These are phyloP conservation scores for Dioscorea dumetorum DNA, from an alignment of 106 monocot genomes.

Conservation along the genomic window DNA sequence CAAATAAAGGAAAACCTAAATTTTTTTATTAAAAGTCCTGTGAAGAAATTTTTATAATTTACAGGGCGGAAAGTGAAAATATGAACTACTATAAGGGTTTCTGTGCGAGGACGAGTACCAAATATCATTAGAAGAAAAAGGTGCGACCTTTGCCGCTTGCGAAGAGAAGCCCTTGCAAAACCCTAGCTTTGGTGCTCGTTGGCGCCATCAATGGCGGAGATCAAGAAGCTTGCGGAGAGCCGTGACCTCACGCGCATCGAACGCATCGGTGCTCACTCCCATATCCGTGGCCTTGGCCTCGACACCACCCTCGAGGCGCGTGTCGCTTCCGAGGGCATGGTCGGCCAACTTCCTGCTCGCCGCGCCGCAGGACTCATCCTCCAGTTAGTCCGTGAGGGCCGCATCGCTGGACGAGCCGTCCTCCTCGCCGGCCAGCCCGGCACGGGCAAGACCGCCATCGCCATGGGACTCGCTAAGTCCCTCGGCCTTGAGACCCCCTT, in stretches of 20 bases:
- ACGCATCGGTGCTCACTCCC: conserved; percentile 70
- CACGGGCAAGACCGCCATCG: conserved; percentile 87
- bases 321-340: conserved; percentile 56
- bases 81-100: no score
- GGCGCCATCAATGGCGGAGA: conserved; percentile 28
- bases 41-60: no score
- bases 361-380: conserved; percentile 53
- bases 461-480: conserved; percentile 88
- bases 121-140: no score
- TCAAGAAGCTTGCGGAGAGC: conserved; percentile 47
- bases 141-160: no score
- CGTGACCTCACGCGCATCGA: conserved; percentile 64
- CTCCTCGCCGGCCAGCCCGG: conserved; percentile 96
- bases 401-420: conserved; percentile 75
- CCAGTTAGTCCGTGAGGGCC: conserved; percentile 40
- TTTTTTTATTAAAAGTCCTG: no score
- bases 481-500: conserved; percentile 85
- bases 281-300: conserved; percentile 64
- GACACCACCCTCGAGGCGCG: conserved; percentile 52
- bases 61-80: no score
- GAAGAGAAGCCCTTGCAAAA: no score
- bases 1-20: no score
- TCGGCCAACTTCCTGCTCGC: conserved; percentile 51
- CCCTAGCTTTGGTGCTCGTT: no score
- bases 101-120: no score